A percentile compares a stretch with the other conserved stretches of the same genome.
Conservation (phyloP, 2,329 filamentous ascomycete genomes). For the Cucurbitaria berberidis region DNA sequence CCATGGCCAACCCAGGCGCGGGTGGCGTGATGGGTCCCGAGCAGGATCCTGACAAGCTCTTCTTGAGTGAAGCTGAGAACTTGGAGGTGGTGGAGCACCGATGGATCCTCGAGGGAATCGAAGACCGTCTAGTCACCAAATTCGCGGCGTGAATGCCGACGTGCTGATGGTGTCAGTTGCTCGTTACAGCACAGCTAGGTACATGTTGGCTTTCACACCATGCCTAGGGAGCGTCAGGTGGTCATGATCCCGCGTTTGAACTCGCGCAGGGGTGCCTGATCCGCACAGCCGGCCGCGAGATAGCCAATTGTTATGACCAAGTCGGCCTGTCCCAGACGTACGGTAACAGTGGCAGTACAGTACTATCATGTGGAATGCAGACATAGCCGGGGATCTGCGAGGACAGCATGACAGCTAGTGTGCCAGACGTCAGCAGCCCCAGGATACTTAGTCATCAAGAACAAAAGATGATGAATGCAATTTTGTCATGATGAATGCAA, state of each 20-base stretch:
- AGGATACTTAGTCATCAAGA: constrained; percentile 12
- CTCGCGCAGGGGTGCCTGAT: constrained; percentile 22
- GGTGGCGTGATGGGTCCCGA: constrained; percentile 90
- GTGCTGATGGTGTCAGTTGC: constrained; percentile 9
- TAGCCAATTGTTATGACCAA: constrained; percentile 38
- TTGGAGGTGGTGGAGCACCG: constrained; percentile 93
- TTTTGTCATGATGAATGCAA: constrained; percentile 14
- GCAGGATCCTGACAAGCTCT: constrained; percentile 94
- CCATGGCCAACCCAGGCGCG: constrained; percentile 72
- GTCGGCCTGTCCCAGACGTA: constrained; percentile 26
- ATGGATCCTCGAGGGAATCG: constrained; percentile 86
- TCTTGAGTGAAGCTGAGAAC: constrained; percentile 91
- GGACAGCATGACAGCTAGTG: constrained; percentile 11
- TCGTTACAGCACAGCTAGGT: constrained; percentile 13
- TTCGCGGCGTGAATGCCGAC: constrained; percentile 28
- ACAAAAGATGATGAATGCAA: constrained; percentile 11
- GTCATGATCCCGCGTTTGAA: constrained; percentile 31
- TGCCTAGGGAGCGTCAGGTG: constrained; percentile 15
- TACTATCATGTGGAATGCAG: constrained; percentile 22
- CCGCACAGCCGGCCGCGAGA: constrained; percentile 26
- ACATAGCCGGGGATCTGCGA: constrained; percentile 24
- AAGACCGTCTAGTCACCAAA: constrained; percentile 75
- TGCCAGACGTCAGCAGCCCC: constrained; percentile 16
- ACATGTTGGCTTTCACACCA: constrained; percentile 7
- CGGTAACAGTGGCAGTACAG: constrained; percentile 32